phyloP scores from a whole-genome alignment of 148 eudicot genomes.

The Spergularia marina region DNA sequence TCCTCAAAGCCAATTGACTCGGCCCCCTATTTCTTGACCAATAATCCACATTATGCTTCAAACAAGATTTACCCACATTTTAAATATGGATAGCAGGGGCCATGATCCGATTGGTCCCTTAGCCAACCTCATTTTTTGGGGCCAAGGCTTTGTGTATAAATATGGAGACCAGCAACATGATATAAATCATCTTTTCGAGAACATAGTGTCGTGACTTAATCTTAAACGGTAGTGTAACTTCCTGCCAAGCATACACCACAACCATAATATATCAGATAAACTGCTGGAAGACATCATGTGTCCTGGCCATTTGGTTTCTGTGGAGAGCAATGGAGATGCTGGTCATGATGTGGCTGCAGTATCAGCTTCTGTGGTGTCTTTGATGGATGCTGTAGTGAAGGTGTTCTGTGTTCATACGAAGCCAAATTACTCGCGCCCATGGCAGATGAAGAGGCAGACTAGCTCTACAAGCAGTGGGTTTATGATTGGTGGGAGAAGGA shows the following conservation, averaged over 20 bases:
- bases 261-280: no score
- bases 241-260: no score
- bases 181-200: neutral
- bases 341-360: slow-evolving; percentile 1
- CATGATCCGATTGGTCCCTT: neutral
- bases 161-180: neutral
- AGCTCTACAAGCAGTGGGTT: slow-evolving; percentile 91
- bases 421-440: slow-evolving; percentile 87
- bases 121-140: neutral
- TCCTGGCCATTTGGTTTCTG: neutral
- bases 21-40: neutral
- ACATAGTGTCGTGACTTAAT: neutral
- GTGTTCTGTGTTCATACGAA: slow-evolving; percentile 81
- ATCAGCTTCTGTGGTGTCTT: slow-evolving; percentile 41
- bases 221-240: neutral
- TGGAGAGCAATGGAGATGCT: slow-evolving; percentile 19
- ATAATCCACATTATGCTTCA: neutral
- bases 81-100: neutral
- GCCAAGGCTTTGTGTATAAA: slow-evolving; percentile 9
- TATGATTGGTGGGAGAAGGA: slow-evolving; percentile 65
- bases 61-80: neutral
- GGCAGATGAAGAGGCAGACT: slow-evolving; percentile 85
- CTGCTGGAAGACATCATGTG: neutral
- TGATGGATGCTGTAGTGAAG: slow-evolving; percentile 91
- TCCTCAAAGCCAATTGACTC: neutral